phyloP scores from a whole-genome alignment of 805 yeast species.

The Candida endomychidarum region DNA sequence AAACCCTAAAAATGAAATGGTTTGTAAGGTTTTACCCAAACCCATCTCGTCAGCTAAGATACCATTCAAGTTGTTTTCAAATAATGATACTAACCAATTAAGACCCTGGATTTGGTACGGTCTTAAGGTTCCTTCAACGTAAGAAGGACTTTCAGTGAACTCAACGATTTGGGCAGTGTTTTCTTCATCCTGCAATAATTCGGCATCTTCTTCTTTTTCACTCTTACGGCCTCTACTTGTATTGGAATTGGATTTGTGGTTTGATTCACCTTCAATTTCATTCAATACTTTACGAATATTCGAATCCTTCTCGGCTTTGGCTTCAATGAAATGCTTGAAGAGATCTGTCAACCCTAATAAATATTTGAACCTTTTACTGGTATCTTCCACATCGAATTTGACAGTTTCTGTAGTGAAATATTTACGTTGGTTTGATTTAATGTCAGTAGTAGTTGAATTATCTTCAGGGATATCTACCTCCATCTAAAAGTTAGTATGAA shows the following conservation, averaged over 20 bases:
- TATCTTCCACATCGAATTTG: slow-evolving; percentile 54
- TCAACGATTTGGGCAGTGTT: slow-evolving; percentile 42
- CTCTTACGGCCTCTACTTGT: slow-evolving; percentile 72
- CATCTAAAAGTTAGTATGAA: slow-evolving; percentile 3
- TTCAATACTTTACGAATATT: slow-evolving; percentile 53
- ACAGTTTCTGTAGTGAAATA: slow-evolving; percentile 38
- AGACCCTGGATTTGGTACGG: slow-evolving; percentile 80
- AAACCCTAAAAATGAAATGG: slow-evolving; percentile 74
- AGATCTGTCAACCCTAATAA: slow-evolving; percentile 63
- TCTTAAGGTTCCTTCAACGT: slow-evolving; percentile 59
- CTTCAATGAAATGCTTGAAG: slow-evolving; percentile 66
- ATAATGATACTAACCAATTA: slow-evolving; percentile 72
- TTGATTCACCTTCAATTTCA: slow-evolving; percentile 20
- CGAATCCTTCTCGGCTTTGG: slow-evolving; percentile 63
- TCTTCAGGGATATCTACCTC: slow-evolving; percentile 7
- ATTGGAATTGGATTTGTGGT: slow-evolving; percentile 14
- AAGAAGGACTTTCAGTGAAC: slow-evolving; percentile 52
- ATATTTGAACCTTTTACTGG: slow-evolving; percentile 67
- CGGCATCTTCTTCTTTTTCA: slow-evolving; percentile 95
- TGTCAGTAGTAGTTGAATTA: slow-evolving; percentile 8
- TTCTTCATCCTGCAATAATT: slow-evolving; percentile 79
- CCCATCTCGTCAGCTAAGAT: slow-evolving; percentile 89
- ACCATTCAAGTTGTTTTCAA: slow-evolving; percentile 69
- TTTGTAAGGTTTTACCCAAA: slow-evolving; percentile 76
- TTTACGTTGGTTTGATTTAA: slow-evolving; percentile 16